Base-by-base conservation (phyloP, 192 early-diverging fungal species). In the Obelidium mucronatum region DNA sequence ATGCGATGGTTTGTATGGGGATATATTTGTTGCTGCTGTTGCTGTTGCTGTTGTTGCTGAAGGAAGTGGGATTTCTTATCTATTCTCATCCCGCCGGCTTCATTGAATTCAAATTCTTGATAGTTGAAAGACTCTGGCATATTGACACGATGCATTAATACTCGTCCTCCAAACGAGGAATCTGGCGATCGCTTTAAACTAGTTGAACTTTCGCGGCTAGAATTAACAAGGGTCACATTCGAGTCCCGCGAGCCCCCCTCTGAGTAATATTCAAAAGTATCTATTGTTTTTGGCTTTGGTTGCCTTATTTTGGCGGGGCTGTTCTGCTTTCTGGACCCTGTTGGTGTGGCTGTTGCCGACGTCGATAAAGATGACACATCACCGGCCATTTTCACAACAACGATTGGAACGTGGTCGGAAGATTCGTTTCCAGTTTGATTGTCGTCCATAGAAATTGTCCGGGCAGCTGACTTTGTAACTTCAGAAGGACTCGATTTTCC, bases 371-470 rank as follows among this genome's bases (percentile, higher is more conserved):
- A n/a, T n/a, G n/a, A n/a, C n/a, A n/a, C n/a, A 36, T 33, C 17
- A 1, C 8, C 69, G 6, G 36, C 24, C 72, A 62, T 62, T 74
- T 74, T 74, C n/a, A 74, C 60, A 26, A 74, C 72, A 4, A 74
- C 59, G 34, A 74, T 63, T 6, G 72, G 72, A 8, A 74, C 60
- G 40, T 74, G n/a, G 3, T 19, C 53, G 55, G 11, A 13, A 13
- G 48, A 6, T 31, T 58, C 24, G 55, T 58, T 26, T 58, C 30
- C 55, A 22, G 8, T 26, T 58, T 58, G 48, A 22, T 51, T 22
- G 8, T 51, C 48, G n/a, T n/a, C n/a, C n/a, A n/a, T n/a, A n/a
- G n/a, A n/a, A n/a, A n/a, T n/a, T n/a, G n/a, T n/a, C n/a, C n/a
- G n/a, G n/a, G n/a, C n/a, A n/a, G n/a, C 44, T 48, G 8, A 6